A percentile compares a stretch with the other conserved stretches of the same genome.
phyloP scores from a whole-genome alignment of 352 stramenopile genomes.

The Phytophthora capsici region DNA sequence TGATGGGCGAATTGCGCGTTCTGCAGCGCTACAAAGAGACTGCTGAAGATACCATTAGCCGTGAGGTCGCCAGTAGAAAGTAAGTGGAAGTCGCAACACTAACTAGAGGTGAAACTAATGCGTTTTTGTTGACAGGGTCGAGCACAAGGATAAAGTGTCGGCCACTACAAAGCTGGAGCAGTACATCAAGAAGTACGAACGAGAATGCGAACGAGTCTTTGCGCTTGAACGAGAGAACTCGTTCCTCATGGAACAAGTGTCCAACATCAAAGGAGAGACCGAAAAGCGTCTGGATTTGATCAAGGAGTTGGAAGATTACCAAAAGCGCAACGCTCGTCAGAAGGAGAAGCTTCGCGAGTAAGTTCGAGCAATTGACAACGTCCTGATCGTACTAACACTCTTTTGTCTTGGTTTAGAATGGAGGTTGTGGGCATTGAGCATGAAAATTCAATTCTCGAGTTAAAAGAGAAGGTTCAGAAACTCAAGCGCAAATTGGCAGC shows the following conservation, averaged over 20 bases:
- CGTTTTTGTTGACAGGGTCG: constrained; percentile 32
- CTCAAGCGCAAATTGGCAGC: constrained; percentile 66
- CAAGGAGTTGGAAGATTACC: constrained; percentile 70
- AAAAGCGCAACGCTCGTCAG: constrained; percentile 70
- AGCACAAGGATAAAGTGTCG: constrained; percentile 77
- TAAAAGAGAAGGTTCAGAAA: constrained; percentile 80
- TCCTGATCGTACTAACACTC: too few relatives aligned
- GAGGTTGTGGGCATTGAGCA: constrained; percentile 76
- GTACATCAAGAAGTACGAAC: constrained; percentile 85
- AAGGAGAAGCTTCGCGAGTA: constrained; percentile 80
- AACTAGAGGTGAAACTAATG: neutral
- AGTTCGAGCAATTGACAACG: neutral
- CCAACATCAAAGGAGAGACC: constrained; percentile 73
- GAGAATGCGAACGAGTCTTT: constrained; percentile 66
- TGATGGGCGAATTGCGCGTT: constrained; percentile 69
- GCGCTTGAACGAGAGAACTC: constrained; percentile 72
- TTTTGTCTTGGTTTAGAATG: constrained; percentile 41
- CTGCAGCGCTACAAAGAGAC: constrained; percentile 80
- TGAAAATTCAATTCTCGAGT: constrained; percentile 74
- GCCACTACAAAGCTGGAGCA: constrained; percentile 73
- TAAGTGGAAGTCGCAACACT: constrained; percentile 14
- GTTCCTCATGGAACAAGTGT: constrained; percentile 75
- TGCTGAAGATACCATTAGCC: constrained; percentile 67
- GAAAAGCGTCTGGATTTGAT: constrained; percentile 76
- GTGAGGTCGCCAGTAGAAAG: constrained; percentile 60